A percentile compares a stretch with the other conserved stretches of the same genome.
Evolutionary conservation across 2,329 filamentous ascomycete genomes (phyloP).

Genomic region (Sporothrix luriei): DNA sequence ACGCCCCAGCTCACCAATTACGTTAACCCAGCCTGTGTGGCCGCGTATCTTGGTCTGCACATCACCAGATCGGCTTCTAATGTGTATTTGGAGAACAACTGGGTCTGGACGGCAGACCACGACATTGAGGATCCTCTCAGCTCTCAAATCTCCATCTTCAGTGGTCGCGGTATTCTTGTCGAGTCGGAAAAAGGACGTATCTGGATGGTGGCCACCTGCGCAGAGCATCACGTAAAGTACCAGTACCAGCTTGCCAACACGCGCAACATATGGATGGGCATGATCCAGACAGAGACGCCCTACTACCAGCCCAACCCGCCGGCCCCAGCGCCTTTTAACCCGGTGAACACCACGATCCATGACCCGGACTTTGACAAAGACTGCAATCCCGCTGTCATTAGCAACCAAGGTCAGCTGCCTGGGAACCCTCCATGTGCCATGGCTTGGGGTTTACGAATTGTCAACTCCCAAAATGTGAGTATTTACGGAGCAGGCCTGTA

Average conservation of each 20-base stretch:
- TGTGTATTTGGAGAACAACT: conserved; percentile 54
- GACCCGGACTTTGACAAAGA: conserved; percentile 57
- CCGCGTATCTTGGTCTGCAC: conserved; percentile 48
- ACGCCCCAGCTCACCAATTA: conserved; percentile 41
- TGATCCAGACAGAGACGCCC: conserved; percentile 67
- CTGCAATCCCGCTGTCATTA: conserved; percentile 38
- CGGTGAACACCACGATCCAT: conserved; percentile 41
- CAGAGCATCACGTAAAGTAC: conserved; percentile 64
- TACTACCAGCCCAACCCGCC: conserved; percentile 66
- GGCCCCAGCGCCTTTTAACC: conserved; percentile 55
- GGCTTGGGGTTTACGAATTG: conserved; percentile 65
- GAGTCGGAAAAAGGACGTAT: conserved; percentile 46
- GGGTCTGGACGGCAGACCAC: conserved; percentile 55
- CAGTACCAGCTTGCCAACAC: conserved; percentile 64
- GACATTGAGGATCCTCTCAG: conserved; percentile 51
- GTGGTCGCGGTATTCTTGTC: conserved; percentile 43
- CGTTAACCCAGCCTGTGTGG: conserved; percentile 45
- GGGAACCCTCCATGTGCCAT: conserved; percentile 51
- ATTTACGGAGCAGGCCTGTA: conserved; percentile 65
- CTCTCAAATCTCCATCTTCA: conserved; percentile 42
- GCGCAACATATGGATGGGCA: conserved; percentile 60
- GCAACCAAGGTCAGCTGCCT: conserved; percentile 17
- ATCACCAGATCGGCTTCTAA: conserved; percentile 46
- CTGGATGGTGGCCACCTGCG: conserved; percentile 63
- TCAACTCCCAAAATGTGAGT: conserved; percentile 55